Base-by-base conservation (phyloP, 2,329 filamentous ascomycete genomes). In the Helicocarpus griseus region DNA sequence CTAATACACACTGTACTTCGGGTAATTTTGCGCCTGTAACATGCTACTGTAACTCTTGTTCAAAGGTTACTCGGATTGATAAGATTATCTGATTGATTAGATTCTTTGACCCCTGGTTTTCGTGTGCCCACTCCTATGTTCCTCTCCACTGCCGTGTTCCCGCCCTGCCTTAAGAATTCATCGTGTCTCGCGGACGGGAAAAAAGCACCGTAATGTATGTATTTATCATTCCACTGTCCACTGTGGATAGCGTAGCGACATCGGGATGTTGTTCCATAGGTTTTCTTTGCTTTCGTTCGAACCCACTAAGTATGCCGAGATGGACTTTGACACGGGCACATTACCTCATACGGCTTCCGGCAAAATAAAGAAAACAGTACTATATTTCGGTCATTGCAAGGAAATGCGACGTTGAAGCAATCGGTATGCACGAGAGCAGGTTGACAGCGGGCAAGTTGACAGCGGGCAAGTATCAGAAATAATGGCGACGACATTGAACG, bases 401-500 rank as follows among this genome's bases (percentile, higher is more conserved):
- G 19, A 21, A 14, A 35, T 35, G 19, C 28, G 19, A n/a, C 13
- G 6, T 33, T 22, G 17, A 22, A 45, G n/a, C 17, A 31, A 33
- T 45, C n/a, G 43, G 17, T 9, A n/a, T 14, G 33, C 11, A 24
- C 19, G 22, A 11, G 21, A 40, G 14, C 21, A 19, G 36, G 11
- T 36, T 22, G 13, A 29, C 29, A 14, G 22, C 2, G 21, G 48
- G 14, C 21, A 19, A 44, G 11, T 36, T 22, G 13, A 29, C 29
- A 14, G 22, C 2, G 21, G 3, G 6, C 17, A 43, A 49, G 11
- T 31, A 39, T 21, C 26, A 45, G n/a, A n/a, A n/a, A 33, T n/a
- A 33, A 54, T 55, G 55, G 43, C 45, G 22, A 47, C 46, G 50
- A 56, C 52, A 39, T 41, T 52, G 7, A 53, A 53, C 28, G 54